These are phyloP conservation scores for Trichoderma brevicompactum DNA, from an alignment of 2,329 filamentous ascomycete genomes.

Conservation along the genomic window DNA sequence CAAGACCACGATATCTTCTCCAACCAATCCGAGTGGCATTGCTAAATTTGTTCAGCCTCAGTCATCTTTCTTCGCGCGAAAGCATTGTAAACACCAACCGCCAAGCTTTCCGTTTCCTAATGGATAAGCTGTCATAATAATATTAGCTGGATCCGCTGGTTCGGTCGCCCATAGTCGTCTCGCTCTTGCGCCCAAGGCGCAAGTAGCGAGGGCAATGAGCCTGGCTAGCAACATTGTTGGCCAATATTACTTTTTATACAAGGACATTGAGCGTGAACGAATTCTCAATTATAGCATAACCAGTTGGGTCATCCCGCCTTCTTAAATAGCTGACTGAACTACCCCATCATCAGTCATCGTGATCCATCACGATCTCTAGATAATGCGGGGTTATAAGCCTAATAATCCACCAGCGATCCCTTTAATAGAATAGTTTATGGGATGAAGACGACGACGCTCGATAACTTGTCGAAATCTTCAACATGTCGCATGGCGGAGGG, in stretches of 20 bases:
- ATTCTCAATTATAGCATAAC: too few species aligned
- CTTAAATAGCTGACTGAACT: slow-evolving; percentile 7
- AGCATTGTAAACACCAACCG: slow-evolving; percentile 13
- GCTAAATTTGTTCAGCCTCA: slow-evolving; percentile 13
- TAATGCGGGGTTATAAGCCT: slow-evolving; percentile 9
- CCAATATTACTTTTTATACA: not conserved
- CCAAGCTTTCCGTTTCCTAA: slow-evolving; percentile 33
- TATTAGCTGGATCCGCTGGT: slow-evolving; percentile 27
- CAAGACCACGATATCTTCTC: slow-evolving; percentile 28
- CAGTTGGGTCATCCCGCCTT: not conserved
- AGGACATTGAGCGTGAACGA: not conserved
- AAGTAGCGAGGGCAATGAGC: slow-evolving; percentile 7
- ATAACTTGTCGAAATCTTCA: not conserved
- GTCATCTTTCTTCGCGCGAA: not conserved
- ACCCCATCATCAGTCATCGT: not conserved
- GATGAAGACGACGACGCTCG: not conserved
- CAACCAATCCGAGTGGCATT: slow-evolving; percentile 30
- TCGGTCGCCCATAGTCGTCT: slow-evolving; percentile 17
- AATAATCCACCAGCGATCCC: not conserved
- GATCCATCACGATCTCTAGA: not conserved
- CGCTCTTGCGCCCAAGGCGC: slow-evolving; percentile 10
- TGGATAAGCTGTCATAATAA: slow-evolving; percentile 32
- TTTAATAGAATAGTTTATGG: not conserved
- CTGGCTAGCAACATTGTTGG: slow-evolving; percentile 13
- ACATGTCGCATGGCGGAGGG: not conserved